These are phyloP conservation scores for Aspergillus nidulans DNA, from an alignment of 495 filamentous ascomycete species.

Conservation along the genomic window DNA sequence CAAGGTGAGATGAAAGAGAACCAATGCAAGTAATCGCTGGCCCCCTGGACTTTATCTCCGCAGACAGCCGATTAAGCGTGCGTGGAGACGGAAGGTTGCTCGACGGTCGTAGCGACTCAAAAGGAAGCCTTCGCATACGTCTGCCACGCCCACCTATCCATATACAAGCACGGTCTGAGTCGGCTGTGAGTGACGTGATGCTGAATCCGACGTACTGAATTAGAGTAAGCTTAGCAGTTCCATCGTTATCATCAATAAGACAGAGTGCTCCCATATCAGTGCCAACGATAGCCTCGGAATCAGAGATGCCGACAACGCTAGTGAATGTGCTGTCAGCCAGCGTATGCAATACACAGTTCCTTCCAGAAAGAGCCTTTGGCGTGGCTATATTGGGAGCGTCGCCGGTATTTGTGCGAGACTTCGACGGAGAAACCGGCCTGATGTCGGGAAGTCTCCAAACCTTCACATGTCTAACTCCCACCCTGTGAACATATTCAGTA, in stretches of 20 bases:
- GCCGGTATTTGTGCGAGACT: slow-evolving; percentile 43
- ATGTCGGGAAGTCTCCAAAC: slow-evolving; percentile 79
- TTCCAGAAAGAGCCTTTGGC: slow-evolving; percentile 54
- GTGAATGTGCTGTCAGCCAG: slow-evolving; percentile 81
- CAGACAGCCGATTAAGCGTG: slow-evolving; percentile 16
- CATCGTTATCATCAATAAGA: slow-evolving; percentile 68
- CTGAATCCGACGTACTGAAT: slow-evolving; percentile 34
- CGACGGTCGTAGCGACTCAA: slow-evolving; percentile 34
- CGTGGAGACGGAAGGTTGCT: slow-evolving; percentile 26
- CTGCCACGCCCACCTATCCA: slow-evolving; percentile 54
- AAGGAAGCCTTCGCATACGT: slow-evolving; percentile 33
- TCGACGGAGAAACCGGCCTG: slow-evolving; percentile 42
- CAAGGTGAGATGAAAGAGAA: slow-evolving; percentile 59
- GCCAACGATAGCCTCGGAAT: slow-evolving; percentile 47
- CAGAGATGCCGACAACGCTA: slow-evolving; percentile 67
- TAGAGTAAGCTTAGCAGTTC: slow-evolving; percentile 56
- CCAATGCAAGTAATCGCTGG: slow-evolving; percentile 61
- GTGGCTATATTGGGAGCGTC: slow-evolving; percentile 32
- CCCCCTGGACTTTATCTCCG: slow-evolving; percentile 24
- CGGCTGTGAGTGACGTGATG: slow-evolving; percentile 51
- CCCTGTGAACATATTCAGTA: slow-evolving; percentile 37
- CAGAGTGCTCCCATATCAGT: slow-evolving; percentile 48
- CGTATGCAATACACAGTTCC: slow-evolving; percentile 52
- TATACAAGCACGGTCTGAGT: slow-evolving; percentile 44
- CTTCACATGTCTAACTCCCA: slow-evolving; percentile 89